Conservation (phyloP, 2,329 filamentous ascomycete species). For the Acephala macrosclerotiorum region DNA sequence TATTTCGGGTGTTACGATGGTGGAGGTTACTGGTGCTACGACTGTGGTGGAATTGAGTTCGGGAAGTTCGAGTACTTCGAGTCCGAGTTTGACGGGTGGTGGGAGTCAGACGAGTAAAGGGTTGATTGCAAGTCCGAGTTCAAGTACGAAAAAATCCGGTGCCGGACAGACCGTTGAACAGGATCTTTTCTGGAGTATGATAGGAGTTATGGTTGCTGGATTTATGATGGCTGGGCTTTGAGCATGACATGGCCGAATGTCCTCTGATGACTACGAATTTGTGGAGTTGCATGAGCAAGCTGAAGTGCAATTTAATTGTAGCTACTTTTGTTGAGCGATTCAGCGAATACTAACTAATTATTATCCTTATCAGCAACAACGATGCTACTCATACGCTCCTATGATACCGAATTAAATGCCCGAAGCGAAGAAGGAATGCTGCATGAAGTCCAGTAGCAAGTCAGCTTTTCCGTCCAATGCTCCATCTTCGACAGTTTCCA, state of each 20-base stretch:
- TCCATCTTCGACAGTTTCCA: not conserved
- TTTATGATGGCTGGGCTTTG: not conserved
- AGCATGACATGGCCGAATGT: too few species aligned
- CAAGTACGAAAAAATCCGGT: slow-evolving; percentile 14
- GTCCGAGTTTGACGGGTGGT: not conserved
- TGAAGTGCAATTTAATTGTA: not conserved
- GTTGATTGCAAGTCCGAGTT: not conserved
- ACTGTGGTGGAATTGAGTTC: slow-evolving; percentile 13
- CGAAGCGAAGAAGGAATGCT: too few species aligned
- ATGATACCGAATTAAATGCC: too few species aligned
- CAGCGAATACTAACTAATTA: not conserved
- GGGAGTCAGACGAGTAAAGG: slow-evolving; percentile 5
- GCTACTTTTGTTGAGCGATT: not conserved
- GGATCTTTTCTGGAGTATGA: slow-evolving; percentile 3
- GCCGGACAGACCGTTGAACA: slow-evolving; percentile 5
- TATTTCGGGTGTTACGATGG: slow-evolving; percentile 27
- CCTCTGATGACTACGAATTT: not conserved
- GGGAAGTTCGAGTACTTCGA: not conserved
- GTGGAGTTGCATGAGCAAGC: not conserved
- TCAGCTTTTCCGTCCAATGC: not conserved
- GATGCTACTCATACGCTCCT: too few species aligned
- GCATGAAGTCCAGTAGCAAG: not conserved
- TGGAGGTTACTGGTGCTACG: slow-evolving; percentile 24
- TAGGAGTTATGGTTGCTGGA: slow-evolving; percentile 16
- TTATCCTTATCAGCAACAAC: too few species aligned